Percentiles rank a stretch among this genome's conserved stretches.
These are phyloP conservation scores for Kodamaea hsintzibuensis DNA, from an alignment of 805 yeast species.

Conservation along the genomic window DNA sequence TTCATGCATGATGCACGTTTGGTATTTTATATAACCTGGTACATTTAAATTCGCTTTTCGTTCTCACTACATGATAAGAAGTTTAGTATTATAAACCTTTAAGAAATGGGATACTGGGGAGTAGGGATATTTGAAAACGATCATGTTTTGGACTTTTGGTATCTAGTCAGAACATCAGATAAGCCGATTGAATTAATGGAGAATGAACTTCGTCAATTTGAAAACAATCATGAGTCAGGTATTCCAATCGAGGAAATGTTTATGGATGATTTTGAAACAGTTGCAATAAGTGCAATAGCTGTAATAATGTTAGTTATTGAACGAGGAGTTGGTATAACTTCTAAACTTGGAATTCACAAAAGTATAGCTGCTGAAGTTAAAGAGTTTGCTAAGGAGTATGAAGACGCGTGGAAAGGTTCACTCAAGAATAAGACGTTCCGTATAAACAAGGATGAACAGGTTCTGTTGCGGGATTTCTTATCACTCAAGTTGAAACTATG, in stretches of 20 bases:
- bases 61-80: not conserved
- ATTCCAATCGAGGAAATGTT: not conserved
- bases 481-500: not conserved
- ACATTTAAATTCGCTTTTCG: not conserved
- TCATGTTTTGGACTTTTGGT: not conserved
- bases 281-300: not conserved
- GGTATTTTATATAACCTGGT: not conserved
- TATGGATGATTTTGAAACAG: not conserved
- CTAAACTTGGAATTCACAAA: not conserved
- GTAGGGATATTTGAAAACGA: not conserved
- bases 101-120: not conserved
- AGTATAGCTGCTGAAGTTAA: not conserved
- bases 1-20: not conserved
- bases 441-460: not conserved
- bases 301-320: not conserved
- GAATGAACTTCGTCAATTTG: not conserved
- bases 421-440: not conserved
- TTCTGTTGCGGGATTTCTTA: not conserved
- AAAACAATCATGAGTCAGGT: not conserved
- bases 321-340: not conserved
- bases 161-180: not conserved
- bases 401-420: conserved; percentile 1
- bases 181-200: not conserved
- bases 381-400: conserved; percentile 4
- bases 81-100: not conserved